Evolutionary conservation across 768 basidiomycete genomes (phyloP).

Genomic region (Brasilioporus rufonigricans): DNA sequence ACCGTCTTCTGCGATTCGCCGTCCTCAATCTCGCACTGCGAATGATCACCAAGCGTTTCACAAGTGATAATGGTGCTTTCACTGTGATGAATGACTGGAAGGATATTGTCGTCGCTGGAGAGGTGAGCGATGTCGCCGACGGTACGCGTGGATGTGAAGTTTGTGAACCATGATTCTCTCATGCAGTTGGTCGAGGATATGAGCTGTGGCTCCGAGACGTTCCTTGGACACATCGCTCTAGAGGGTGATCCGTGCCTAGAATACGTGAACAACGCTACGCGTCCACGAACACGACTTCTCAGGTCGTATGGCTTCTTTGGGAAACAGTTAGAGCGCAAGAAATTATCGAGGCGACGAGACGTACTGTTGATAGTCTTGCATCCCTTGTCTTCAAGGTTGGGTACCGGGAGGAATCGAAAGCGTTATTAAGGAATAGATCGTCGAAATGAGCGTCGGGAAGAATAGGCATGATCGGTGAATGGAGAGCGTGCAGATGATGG

Average conservation of each 20-base stretch:
- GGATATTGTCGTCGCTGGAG: neutral
- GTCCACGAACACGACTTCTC: conserved; percentile 3
- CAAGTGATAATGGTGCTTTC: neutral
- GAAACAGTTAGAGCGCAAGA: neutral
- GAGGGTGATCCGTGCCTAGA: neutral
- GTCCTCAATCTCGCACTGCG: neutral
- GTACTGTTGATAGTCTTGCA: conserved; percentile 1
- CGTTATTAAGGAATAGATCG: conserved; percentile 18
- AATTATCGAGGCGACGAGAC: neutral
- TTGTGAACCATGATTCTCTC: conserved; percentile 19
- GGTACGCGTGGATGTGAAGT: conserved; percentile 8
- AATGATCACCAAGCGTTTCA: neutral
- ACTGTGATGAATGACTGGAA: neutral
- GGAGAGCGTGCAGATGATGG: neutral
- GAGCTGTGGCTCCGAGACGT: conserved; percentile 25
- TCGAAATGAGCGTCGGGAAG: conserved; percentile 22
- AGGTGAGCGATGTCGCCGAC: conserved; percentile 9
- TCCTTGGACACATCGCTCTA: conserved; percentile 7
- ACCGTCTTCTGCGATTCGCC: neutral
- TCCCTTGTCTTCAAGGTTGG: conserved; percentile 4
- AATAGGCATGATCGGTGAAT: neutral
- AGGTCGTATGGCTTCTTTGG: neutral
- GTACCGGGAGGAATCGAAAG: conserved; percentile 18
- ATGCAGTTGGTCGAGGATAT: conserved; percentile 15
- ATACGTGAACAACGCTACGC: neutral